A percentile compares a stretch with the other conserved stretches of the same genome.
phyloP scores from a whole-genome alignment of 345 rosid genomes.

The Orychophragmus violaceus region DNA sequence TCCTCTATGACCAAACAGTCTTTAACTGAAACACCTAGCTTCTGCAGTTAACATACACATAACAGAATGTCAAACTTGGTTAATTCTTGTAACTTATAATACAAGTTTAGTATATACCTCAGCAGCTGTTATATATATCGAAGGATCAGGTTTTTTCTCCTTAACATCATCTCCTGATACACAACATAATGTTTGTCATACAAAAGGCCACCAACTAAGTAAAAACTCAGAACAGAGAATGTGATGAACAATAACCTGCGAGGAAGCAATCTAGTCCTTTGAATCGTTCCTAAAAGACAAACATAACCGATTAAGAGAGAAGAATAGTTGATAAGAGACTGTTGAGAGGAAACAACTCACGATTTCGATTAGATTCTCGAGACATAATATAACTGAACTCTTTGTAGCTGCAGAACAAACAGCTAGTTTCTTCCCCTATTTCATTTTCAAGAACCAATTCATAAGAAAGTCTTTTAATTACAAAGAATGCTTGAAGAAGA shows the following conservation, averaged over 20 bases:
- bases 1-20: conserved; percentile 94
- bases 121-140: conserved; percentile 73
- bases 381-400: conserved; percentile 90
- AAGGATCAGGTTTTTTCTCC: conserved; percentile 93
- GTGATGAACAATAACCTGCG: conserved; percentile 46
- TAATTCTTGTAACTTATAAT: neutral
- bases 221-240: neutral
- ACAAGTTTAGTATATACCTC: conserved; percentile 46
- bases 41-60: conserved; percentile 37
- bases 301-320: neutral
- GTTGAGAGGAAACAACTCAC: conserved; percentile 33
- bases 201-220: neutral
- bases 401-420: conserved; percentile 98
- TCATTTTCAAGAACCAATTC: neutral
- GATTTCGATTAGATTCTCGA: conserved; percentile 75
- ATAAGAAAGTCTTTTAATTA: neutral
- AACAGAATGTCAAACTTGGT: neutral
- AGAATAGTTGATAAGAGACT: neutral
- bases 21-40: conserved; percentile 56
- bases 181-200: neutral
- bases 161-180: conserved; percentile 89
- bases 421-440: conserved; percentile 73
- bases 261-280: conserved; percentile 93
- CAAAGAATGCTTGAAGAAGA: neutral
- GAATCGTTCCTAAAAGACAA: conserved; percentile 60